phyloP scores from a whole-genome alignment of 345 rosid genomes.

The Salix koriyanagi region DNA sequence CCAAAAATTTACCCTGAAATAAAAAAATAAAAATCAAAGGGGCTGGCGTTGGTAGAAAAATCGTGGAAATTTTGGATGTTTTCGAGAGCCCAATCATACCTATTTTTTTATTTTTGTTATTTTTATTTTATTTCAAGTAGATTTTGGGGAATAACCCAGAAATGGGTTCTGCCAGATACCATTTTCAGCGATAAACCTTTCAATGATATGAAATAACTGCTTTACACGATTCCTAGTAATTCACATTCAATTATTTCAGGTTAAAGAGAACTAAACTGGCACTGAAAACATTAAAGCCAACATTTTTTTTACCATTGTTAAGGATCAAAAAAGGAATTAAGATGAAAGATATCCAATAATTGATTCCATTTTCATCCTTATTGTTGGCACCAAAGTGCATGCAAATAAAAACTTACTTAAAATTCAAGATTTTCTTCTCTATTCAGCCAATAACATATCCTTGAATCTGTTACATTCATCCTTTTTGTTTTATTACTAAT shows the following conservation, averaged over 20 bases:
- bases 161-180: background rate
- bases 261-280: background rate
- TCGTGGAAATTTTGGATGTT: too few relatives aligned
- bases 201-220: background rate
- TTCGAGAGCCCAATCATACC: too few relatives aligned
- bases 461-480: background rate
- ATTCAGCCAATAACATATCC: background rate
- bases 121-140: too few relatives aligned
- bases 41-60: too few relatives aligned
- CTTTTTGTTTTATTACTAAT: background rate
- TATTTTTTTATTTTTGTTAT: too few relatives aligned
- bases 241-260: background rate
- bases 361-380: background rate
- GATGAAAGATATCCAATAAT: background rate
- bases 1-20: too few relatives aligned
- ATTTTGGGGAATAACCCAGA: too few relatives aligned
- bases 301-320: background rate
- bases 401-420: background rate
- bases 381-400: background rate
- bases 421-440: background rate
- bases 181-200: background rate
- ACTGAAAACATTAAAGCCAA: background rate
- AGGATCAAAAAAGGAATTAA: background rate
- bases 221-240: background rate
- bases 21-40: too few relatives aligned